Conservation (phyloP, 306 rosid genomes). For the Lablab purpureus region DNA sequence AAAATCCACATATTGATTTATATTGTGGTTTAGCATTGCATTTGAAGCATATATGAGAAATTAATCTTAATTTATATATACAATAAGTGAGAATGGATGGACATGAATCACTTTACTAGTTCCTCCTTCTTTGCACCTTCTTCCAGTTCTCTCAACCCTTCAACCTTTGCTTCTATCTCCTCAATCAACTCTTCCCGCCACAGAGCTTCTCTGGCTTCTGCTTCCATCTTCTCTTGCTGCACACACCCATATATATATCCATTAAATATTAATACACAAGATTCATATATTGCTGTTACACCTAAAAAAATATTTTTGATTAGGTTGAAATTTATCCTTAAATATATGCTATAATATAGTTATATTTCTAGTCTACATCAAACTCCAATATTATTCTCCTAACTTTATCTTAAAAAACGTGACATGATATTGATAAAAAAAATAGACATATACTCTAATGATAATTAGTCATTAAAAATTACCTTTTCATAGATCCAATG, state of each 20-base stretch:
- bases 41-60: constrained; percentile 32
- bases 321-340: no score
- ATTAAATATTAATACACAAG: no score
- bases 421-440: no score
- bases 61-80: constrained; percentile 31
- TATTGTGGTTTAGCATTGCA: not conserved
- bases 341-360: no score
- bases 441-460: no score
- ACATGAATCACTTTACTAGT: constrained; percentile 41
- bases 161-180: constrained; percentile 89
- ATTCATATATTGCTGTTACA: no score
- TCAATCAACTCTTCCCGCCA: constrained; percentile 90
- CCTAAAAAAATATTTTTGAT: no score
- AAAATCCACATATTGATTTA: not conserved
- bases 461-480: constrained; percentile 7
- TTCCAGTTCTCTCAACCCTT: constrained; percentile 80
- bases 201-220: constrained; percentile 74
- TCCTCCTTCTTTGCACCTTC: constrained; percentile 74
- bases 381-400: no score
- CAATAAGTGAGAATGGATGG: constrained; percentile 13
- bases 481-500: constrained; percentile 95
- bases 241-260: not conserved
- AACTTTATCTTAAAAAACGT: no score
- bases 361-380: no score
- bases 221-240: constrained; percentile 91